Base-by-base conservation (phyloP, 1,139 yeast genomes). In the Kluyveromyces sp. region DNA sequence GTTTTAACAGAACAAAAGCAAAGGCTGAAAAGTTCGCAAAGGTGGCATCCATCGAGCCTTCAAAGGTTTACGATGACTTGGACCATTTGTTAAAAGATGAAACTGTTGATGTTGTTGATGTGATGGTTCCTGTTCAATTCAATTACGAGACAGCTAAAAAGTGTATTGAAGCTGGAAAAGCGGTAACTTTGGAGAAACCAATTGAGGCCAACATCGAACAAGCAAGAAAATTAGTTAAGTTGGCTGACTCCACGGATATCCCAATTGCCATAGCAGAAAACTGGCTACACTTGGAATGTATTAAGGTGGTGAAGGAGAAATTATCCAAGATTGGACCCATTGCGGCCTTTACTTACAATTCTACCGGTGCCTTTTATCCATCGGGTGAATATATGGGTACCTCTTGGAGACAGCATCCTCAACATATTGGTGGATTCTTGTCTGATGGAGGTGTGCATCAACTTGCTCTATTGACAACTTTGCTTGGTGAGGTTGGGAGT, bases 401-500 rank as follows among this genome's bases (percentile, higher is more conserved):
- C 4, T 58, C 84, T 6, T 89, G 97, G 97, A 81, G 97, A 73
- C 77, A 75, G 62, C 74, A 81, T 49, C 97, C 97, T 34, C 83
- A 87, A 64, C 97, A 89, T 61, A 77, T 88, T 53, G 97, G 97
- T 48, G 97, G 97, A 0, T 88, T 74, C 66, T 72, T 89, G 57
- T 81, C 92, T 54, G 97, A 89, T 61, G 96, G 96, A 58, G 97
- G 97, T 63, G 97, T 89, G 10, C 97, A 89, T 67, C 96, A 89
- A 67, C 71, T 89, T 65, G 96, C 96, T 3, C 70, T 87, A 40
- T 75, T 89, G 57, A 87, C 95, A 7, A 88, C 79, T 52, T 79
- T 87, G n/a, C 72, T 89, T 50, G 96, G 97, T 43, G 72, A 74
- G 34, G 83, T 87, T 26, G 79, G 75, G 47, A 67, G 81, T 3